Evolutionary conservation across 176 grass and related monocot species (phyloP), one percentile per base, ranked within the genome.

Genomic region (Zea luxurians): DNA sequence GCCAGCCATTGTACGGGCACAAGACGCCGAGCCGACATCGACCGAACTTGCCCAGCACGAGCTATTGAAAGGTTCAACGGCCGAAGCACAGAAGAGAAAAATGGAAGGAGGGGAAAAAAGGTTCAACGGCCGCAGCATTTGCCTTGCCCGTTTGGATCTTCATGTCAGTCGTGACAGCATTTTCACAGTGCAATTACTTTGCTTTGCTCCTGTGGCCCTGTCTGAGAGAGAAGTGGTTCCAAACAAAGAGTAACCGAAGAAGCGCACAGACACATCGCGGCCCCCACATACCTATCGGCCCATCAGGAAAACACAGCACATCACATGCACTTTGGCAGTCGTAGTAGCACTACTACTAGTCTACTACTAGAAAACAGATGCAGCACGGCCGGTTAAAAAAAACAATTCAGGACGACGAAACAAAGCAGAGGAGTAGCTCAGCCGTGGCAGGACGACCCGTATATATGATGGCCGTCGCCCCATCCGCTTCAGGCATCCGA

Each of bases 401-500:
- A 48, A 70, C 5, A 48, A 36, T 38, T 46, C 52, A 79, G 58
- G 60, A 73, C 64, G 37, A 63, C 27, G 27, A 27, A 27, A 52
- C 12, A 41, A 45, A 61, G 75, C 47, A 27, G 27, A 61, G 21
- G 61, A 54, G 48, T 60, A 27, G 15, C 13, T 48, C 4, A 5
- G 48, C 15, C 13, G 4, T 53, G 16, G 52, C 52, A 54, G 52
- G n/a, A 54, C 52, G 27, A 27, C 27, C 27, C 27, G 27, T 27
- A 40, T 40, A 27, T 27, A 27, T 27, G 27, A 27, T 27, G 38
- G 38, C 38, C 38, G 2, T 3, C 38, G 38, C 27, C 27, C 27
- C 27, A 27, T 27, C 27, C 0, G 69, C 42, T 43, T 15, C 66
- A 78, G 82, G 87, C 61, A 89, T 85, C 82, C 78, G 69, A 85